phyloP scores from a whole-genome alignment of 2,329 filamentous ascomycete genomes.

The Sclerotinia subarctica region DNA sequence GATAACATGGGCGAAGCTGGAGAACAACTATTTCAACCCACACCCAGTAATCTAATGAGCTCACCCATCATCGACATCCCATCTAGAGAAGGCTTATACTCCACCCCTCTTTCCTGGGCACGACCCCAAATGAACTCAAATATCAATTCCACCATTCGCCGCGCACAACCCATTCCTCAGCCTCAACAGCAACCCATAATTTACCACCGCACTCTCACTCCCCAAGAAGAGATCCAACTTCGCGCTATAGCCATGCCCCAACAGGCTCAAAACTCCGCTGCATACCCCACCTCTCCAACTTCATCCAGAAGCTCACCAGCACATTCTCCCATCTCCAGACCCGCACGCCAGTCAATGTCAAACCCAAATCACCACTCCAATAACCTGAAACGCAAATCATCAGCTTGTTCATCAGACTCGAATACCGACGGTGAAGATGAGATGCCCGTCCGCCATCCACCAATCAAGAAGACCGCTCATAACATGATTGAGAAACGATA shows the following conservation, averaged over 20 bases:
- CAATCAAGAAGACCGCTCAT: conserved; percentile 73
- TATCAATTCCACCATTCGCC: conserved; percentile 3
- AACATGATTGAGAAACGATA: conserved; percentile 86
- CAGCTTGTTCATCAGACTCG: conserved; percentile 26
- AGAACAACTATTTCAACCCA: conserved; percentile 34
- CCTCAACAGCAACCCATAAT: conserved; percentile 14
- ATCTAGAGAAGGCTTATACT: conserved; percentile 30
- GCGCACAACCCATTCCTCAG: conserved; percentile 12
- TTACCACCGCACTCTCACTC: conserved; percentile 25
- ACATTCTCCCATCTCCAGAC: conserved; percentile 51
- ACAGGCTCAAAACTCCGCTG: conserved; percentile 40
- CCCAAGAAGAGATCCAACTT: conserved; percentile 43
- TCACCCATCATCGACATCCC: conserved; percentile 20
- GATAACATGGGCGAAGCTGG: conserved; percentile 27
- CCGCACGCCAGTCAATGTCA: conserved; percentile 33
- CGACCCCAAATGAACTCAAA: conserved; percentile 24
- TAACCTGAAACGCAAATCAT: conserved; percentile 45
- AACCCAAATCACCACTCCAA: conserved; percentile 44
- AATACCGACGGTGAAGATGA: conserved; percentile 47
- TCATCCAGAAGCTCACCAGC: conserved; percentile 31
- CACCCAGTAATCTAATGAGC: conserved; percentile 18
- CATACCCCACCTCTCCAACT: conserved; percentile 50
- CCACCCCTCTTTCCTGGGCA: conserved; percentile 34
- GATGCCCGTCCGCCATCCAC: conserved; percentile 45
- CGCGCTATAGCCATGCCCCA: conserved; percentile 61